phyloP scores from a whole-genome alignment of 306 rosid species.

The Vicia villosa region DNA sequence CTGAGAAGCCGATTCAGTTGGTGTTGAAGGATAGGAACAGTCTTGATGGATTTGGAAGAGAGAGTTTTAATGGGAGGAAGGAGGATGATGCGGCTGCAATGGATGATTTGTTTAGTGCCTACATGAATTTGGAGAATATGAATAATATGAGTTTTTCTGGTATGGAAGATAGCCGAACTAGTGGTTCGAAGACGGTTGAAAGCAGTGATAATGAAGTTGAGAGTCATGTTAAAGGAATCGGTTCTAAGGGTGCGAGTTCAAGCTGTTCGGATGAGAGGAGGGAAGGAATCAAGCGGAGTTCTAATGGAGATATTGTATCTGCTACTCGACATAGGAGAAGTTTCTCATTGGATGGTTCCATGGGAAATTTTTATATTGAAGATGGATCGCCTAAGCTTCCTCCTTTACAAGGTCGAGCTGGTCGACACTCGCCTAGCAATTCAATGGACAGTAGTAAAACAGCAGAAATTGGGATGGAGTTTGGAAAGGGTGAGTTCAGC shows the following conservation, averaged over 20 bases:
- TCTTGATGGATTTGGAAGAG: constrained; percentile 38
- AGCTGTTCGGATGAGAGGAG: constrained; percentile 50
- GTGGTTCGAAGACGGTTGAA: constrained; percentile 70
- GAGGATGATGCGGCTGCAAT: constrained; percentile 42
- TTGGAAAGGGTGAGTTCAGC: constrained; percentile 69
- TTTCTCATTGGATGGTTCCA: constrained; percentile 74
- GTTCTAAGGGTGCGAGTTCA: constrained; percentile 46
- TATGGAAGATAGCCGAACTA: constrained; percentile 56
- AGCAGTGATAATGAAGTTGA: constrained; percentile 87
- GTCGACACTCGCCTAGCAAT: constrained; percentile 60
- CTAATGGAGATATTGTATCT: constrained; percentile 53
- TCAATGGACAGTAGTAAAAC: constrained; percentile 53
- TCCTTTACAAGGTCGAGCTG: constrained; percentile 42
- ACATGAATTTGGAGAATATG: constrained; percentile 73
- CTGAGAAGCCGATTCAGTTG: constrained; percentile 55
- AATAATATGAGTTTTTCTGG: constrained; percentile 56
- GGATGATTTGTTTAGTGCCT: constrained; percentile 71
- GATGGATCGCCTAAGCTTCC: constrained; percentile 57
- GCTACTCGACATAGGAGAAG: constrained; percentile 68
- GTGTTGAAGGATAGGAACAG: constrained; percentile 45
- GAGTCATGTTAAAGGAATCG: constrained; percentile 47
- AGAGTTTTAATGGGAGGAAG: constrained; percentile 46
- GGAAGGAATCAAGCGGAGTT: constrained; percentile 75
- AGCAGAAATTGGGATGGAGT: constrained; percentile 50
- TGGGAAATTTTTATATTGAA: constrained; percentile 58